Evolutionary conservation across 2,329 filamentous ascomycete species (phyloP).

Genomic region (Scedosporium minutisporum): DNA sequence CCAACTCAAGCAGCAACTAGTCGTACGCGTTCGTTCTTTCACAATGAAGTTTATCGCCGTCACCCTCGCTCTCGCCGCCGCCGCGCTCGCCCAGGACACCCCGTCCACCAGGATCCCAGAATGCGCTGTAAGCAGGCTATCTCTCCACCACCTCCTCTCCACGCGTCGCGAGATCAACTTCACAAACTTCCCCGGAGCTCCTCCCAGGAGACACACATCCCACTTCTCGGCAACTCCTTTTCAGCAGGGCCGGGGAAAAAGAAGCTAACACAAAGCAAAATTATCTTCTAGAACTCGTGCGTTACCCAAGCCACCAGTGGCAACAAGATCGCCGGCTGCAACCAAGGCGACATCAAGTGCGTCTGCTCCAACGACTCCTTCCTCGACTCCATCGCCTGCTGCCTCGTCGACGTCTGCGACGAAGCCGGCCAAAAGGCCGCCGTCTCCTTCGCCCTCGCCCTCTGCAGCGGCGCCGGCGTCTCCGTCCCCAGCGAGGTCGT

Average conservation of each 20-base stretch:
- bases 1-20: neutral
- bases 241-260: neutral
- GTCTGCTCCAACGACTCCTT: conserved; percentile 30
- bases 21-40: neutral
- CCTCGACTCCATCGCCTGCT: conserved; percentile 31
- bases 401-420: conserved; percentile 25
- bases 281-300: conserved; percentile 20
- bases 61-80: conserved; percentile 4
- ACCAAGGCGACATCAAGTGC: conserved; percentile 27
- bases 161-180: neutral
- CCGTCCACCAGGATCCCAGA: conserved; percentile 1
- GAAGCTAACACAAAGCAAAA: neutral
- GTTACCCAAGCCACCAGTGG: conserved; percentile 23
- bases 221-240: too few species aligned
- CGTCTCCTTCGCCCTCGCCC: conserved; percentile 25
- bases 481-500: conserved; percentile 25
- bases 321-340: conserved; percentile 26
- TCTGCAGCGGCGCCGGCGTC: conserved; percentile 28
- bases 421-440: conserved; percentile 21
- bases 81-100: conserved; percentile 6
- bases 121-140: conserved; percentile 5
- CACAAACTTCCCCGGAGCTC: neutral
- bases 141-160: neutral
- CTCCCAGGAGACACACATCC: neutral
- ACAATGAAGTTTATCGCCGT: conserved; percentile 5